Evolutionary conservation across 2,329 filamentous ascomycete species (phyloP).

Genomic region (Colletotrichum sansevieriae): DNA sequence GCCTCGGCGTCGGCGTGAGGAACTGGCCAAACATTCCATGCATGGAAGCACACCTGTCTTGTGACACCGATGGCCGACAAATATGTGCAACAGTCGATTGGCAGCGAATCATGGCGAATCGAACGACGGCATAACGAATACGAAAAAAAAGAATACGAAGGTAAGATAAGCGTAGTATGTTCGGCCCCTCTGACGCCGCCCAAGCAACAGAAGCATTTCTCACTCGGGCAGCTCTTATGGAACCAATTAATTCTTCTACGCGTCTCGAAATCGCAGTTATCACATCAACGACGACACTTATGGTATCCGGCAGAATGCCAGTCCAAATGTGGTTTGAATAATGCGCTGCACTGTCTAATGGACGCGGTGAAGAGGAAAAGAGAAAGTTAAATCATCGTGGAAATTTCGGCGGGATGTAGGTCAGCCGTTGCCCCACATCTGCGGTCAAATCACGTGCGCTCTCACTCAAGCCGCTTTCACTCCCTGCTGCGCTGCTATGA

Average conservation of each 20-base stretch:
- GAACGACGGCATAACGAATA: background rate
- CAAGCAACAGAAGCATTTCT: constrained; percentile 64
- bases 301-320: constrained; percentile 77
- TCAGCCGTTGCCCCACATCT: constrained; percentile 14
- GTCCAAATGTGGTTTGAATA: constrained; percentile 67
- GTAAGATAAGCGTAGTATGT: constrained; percentile 63
- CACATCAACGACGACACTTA: constrained; percentile 69
- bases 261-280: constrained; percentile 62
- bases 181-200: constrained; percentile 87
- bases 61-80: background rate
- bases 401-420: constrained; percentile 42
- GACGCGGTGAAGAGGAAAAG: constrained; percentile 71
- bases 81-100: background rate
- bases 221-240: constrained; percentile 78
- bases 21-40: constrained; percentile 17
- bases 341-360: constrained; percentile 90
- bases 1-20: constrained; percentile 21
- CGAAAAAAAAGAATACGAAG: background rate
- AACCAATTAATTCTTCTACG: constrained; percentile 64
- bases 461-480: background rate
- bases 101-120: background rate
- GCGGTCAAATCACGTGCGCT: constrained; percentile 35
- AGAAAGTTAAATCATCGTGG: constrained; percentile 47
- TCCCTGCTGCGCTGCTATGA: background rate
- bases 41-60: constrained; percentile 24